Evolutionary conservation across 805 yeast genomes (phyloP).

Genomic region (Candida odintsovae): DNA sequence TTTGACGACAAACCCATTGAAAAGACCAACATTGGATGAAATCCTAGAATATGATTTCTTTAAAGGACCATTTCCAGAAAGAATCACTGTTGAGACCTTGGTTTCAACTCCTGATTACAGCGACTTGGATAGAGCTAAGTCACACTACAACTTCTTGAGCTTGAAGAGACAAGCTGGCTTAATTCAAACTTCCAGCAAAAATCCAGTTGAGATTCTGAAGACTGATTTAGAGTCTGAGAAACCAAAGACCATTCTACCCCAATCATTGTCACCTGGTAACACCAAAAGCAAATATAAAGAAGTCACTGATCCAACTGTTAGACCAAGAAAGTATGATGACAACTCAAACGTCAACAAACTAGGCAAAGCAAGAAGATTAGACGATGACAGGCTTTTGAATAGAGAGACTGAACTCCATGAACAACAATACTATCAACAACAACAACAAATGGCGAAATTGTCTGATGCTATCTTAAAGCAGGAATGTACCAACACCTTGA

Average conservation of each 20-base stretch:
- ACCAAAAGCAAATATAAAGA: conserved; percentile 84
- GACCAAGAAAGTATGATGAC: conserved; percentile 24
- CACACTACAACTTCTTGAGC: conserved; percentile 59
- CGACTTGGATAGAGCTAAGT: conserved; percentile 51
- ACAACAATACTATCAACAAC: neutral
- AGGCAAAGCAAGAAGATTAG: conserved; percentile 32
- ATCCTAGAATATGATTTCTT: conserved; percentile 85
- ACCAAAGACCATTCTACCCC: conserved; percentile 70
- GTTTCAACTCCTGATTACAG: conserved; percentile 56
- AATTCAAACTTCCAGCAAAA: conserved; percentile 38
- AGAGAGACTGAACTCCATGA: conserved; percentile 11
- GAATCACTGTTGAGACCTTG: conserved; percentile 56
- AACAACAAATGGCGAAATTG: conserved; percentile 11
- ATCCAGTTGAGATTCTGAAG: conserved; percentile 65
- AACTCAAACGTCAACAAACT: conserved; percentile 28
- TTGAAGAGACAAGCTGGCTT: conserved; percentile 64
- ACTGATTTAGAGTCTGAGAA: conserved; percentile 66
- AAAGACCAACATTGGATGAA: conserved; percentile 76
- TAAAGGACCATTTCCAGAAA: conserved; percentile 75
- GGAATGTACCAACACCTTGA: conserved; percentile 40
- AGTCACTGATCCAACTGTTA: conserved; percentile 23
- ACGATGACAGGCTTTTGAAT: conserved; percentile 20
- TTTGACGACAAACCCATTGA: conserved; percentile 68
- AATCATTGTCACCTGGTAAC: conserved; percentile 88
- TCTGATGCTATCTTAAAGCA: conserved; percentile 31